Conservation (phyloP, 805 yeast genomes). For the Alloascoidea africana region DNA sequence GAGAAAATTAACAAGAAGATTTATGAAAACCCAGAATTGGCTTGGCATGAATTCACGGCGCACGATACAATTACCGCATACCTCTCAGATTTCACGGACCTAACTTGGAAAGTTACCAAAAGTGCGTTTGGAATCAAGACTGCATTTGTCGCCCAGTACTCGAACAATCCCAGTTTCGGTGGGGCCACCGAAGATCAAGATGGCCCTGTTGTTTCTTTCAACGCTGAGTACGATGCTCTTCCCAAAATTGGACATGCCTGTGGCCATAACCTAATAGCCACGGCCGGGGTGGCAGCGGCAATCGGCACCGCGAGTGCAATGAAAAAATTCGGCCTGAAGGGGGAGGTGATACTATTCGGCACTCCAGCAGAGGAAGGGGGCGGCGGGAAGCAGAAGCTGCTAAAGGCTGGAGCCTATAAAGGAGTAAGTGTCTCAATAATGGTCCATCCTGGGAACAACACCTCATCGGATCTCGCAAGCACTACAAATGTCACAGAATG, state of each 20-base stretch:
- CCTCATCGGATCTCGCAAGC: constrained; percentile 3
- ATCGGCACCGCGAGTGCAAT: constrained; percentile 11
- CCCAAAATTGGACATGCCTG: constrained; percentile 18
- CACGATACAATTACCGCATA: constrained; percentile 13
- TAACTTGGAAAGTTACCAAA: constrained; percentile 13
- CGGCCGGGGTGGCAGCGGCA: constrained; percentile 12
- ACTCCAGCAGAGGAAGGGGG: constrained; percentile 18
- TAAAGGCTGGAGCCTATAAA: constrained; percentile 15
- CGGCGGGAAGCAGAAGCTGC: constrained; percentile 14
- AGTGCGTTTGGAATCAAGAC: constrained; percentile 15
- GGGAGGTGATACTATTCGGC: constrained; percentile 16
- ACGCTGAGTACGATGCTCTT: constrained; percentile 16
- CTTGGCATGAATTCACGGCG: constrained; percentile 12
- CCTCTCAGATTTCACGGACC: constrained; percentile 11
- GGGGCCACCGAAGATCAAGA: constrained; percentile 6
- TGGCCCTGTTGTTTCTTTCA: constrained; percentile 12
- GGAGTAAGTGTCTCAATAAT: constrained; percentile 13
- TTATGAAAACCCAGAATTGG: constrained; percentile 5
- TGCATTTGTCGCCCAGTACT: constrained; percentile 11
- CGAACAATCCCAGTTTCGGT: too few relatives aligned
- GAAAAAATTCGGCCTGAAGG: constrained; percentile 12
- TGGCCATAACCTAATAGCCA: constrained; percentile 17
- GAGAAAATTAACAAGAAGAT: constrained; percentile 18
- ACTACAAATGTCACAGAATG: constrained; percentile 6
- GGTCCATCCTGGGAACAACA: constrained; percentile 14